Conservation (phyloP, 306 rosid species). For the Parietaria judaica region DNA sequence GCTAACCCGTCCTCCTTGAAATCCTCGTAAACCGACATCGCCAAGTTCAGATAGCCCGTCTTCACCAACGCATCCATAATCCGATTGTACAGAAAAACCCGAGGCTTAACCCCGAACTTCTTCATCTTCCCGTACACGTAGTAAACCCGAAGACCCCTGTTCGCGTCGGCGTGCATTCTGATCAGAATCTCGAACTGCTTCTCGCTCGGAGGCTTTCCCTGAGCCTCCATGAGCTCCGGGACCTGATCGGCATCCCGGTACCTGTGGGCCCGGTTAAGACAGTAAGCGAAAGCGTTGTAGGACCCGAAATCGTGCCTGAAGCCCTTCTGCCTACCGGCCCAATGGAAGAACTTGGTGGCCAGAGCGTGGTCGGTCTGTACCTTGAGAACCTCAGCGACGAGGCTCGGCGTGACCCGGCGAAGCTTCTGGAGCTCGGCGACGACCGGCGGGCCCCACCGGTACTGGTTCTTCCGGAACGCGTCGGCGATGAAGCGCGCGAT, state of each 20-base stretch:
- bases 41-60: constrained; percentile 54
- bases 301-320: constrained; percentile 59
- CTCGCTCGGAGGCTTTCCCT: constrained; percentile 75
- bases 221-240: constrained; percentile 71
- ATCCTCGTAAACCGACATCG: constrained; percentile 51
- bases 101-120: constrained; percentile 60
- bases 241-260: constrained; percentile 56
- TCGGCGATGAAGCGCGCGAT: constrained; percentile 63
- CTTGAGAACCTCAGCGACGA: constrained; percentile 76
- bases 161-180: constrained; percentile 66
- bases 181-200: constrained; percentile 81
- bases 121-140: constrained; percentile 69
- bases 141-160: constrained; percentile 60
- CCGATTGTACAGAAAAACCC: constrained; percentile 72
- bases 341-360: constrained; percentile 68
- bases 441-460: constrained; percentile 52
- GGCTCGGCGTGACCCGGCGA: constrained; percentile 57
- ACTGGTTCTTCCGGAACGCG: constrained; percentile 47
- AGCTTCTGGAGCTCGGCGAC: constrained; percentile 65
- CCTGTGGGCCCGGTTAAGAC: constrained; percentile 49
- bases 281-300: constrained; percentile 63
- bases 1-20: constrained; percentile 52
- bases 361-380: constrained; percentile 36
- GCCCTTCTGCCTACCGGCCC: constrained; percentile 72
- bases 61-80: constrained; percentile 65